A percentile compares a stretch with the other conserved stretches of the same genome.
These are phyloP conservation scores for Mycena belliarum DNA, from an alignment of 768 basidiomycete genomes.

Conservation along the genomic window DNA sequence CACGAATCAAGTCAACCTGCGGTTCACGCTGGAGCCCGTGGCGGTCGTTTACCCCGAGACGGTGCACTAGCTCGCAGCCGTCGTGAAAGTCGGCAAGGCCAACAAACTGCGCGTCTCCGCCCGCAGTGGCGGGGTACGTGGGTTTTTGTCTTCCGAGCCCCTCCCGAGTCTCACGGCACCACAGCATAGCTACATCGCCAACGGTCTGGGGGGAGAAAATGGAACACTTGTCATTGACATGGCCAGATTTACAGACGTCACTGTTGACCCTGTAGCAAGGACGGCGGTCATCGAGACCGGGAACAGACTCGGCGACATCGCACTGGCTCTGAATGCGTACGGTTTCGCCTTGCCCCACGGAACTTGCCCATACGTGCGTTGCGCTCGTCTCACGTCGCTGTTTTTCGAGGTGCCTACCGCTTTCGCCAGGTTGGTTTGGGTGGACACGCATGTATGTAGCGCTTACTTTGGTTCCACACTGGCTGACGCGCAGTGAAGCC, in stretches of 20 bases:
- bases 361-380: constrained; percentile 40
- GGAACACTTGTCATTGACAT: constrained; percentile 45
- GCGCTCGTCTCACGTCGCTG: not conserved
- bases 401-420: not conserved
- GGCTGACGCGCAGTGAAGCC: constrained; percentile 10
- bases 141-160: not conserved
- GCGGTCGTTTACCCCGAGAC: constrained; percentile 24
- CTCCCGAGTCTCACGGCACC: not conserved
- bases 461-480: not conserved
- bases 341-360: constrained; percentile 44
- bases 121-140: constrained; percentile 27
- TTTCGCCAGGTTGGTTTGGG: constrained; percentile 38
- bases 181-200: constrained; percentile 46
- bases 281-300: constrained; percentile 40
- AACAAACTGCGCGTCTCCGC: constrained; percentile 24
- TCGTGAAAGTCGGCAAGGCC: constrained; percentile 22
- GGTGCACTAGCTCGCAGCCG: constrained; percentile 20
- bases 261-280: constrained; percentile 29
- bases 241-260: constrained; percentile 34
- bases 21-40: constrained; percentile 24
- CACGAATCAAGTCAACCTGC: constrained; percentile 21
- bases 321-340: constrained; percentile 34
- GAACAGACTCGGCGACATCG: constrained; percentile 40
- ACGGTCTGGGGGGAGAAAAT: constrained; percentile 42
- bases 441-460: constrained; percentile 40